Evolutionary conservation across 208 protist species (phyloP), one percentile per base, ranked within the genome.

Genomic region (Crithidia brevicula): DNA sequence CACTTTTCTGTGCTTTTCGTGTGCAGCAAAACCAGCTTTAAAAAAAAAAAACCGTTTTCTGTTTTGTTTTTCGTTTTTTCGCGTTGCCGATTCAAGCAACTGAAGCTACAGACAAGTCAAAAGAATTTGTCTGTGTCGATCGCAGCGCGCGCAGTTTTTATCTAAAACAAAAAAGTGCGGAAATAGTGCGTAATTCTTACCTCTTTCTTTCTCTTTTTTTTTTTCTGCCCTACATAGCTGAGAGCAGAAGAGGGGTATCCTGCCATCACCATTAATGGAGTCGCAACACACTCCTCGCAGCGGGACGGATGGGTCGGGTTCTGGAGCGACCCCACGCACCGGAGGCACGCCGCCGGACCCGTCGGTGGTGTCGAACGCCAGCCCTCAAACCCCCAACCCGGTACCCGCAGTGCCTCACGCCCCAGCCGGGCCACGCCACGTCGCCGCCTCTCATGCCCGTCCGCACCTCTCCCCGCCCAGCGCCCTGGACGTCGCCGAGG

Each of bases 281-380:
- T 15, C 34, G 10, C 47, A 66, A 25, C 61, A 52, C 28, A 59
- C 61, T 16, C 53, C 54, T 34, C 46, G 70, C 45, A 69, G 70
- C 31, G 38, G 23, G 45, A 75, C 59, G 28, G 53, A 75, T 28
- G 53, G 61, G n/a, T 58, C 59, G 20, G 53, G 50, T 46, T 66
- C 67, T 9, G 58, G 38, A 4, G 58, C 46, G 1, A 66, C 67
- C 16, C 58, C 47, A 7, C 36, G 67, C 20, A 42, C 10, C 34
- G 42, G 23, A 11, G 57, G 36, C 57, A 73, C 45, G 22, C 46
- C 47, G 13, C 54, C 67, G 3, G 58, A 73, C 42, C 56, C 56
- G 2, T 62, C 56, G 13, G 2, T 16, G 5, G 56, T 50, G 3
- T 30, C 36, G 6, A 40, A 27, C 16, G 16, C 8, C 22, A 33